A percentile compares a stretch with the other conserved stretches of the same genome.
Conservation (phyloP, 768 basidiomycete species). For the Hericium coralloides region DNA sequence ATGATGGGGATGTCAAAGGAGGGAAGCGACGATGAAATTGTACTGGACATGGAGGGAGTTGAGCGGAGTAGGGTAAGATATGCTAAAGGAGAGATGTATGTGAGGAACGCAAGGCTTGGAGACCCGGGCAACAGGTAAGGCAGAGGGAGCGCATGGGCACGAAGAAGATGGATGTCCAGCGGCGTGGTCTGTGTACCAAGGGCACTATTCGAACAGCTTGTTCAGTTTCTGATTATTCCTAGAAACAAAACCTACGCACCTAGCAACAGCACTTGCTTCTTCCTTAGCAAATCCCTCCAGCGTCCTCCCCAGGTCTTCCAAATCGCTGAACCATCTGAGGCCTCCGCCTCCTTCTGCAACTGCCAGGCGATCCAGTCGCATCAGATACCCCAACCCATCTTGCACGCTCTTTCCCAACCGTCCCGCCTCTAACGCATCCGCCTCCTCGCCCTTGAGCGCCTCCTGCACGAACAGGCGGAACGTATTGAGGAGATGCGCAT, state of each 20-base stretch:
- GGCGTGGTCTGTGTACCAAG: slow-evolving; percentile 31
- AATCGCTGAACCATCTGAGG: slow-evolving; percentile 66
- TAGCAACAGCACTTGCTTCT: slow-evolving; percentile 46
- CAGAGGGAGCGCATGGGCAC: slow-evolving; percentile 60
- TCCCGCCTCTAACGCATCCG: slow-evolving; percentile 45
- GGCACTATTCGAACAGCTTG: slow-evolving; percentile 11
- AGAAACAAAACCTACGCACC: slow-evolving; percentile 25
- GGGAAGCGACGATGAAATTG: slow-evolving; percentile 15
- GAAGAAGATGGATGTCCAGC: slow-evolving; percentile 63
- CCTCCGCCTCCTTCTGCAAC: slow-evolving; percentile 51
- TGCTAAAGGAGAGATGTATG: slow-evolving; percentile 56
- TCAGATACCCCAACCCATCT: slow-evolving; percentile 56
- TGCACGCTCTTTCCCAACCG: slow-evolving; percentile 38
- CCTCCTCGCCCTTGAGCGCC: slow-evolving; percentile 43
- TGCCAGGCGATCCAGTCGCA: slow-evolving; percentile 64
- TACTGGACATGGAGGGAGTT: slow-evolving; percentile 16
- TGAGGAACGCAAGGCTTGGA: slow-evolving; percentile 65
- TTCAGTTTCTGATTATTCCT: not conserved
- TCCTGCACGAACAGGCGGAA: slow-evolving; percentile 53
- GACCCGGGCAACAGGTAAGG: slow-evolving; percentile 46
- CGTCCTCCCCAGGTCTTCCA: slow-evolving; percentile 43
- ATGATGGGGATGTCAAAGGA: slow-evolving; percentile 44
- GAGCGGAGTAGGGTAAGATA: slow-evolving; percentile 56
- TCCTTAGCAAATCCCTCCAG: slow-evolving; percentile 40
- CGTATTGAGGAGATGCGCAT: slow-evolving; percentile 49